Conservation (phyloP, 2,329 filamentous ascomycete genomes). For the Penicillium oxalicum region DNA sequence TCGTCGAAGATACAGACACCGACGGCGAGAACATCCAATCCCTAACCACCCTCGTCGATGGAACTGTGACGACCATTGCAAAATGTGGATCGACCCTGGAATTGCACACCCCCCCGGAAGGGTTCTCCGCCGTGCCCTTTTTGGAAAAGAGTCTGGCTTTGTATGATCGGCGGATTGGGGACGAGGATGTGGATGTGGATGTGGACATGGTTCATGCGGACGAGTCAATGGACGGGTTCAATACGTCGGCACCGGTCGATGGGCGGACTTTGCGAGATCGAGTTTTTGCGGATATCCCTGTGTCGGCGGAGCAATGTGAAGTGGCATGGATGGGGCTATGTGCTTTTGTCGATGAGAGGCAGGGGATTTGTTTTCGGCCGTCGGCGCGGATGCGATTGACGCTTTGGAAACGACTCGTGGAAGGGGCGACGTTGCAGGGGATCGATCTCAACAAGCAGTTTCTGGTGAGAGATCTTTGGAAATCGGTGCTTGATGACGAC, state of each 20-base stretch:
- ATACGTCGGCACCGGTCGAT: constrained; percentile 24
- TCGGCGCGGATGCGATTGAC: constrained; percentile 43
- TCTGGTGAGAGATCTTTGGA: constrained; percentile 38
- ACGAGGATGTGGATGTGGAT: constrained; percentile 17
- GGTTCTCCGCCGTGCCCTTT: constrained; percentile 27
- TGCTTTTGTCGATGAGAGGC: constrained; percentile 45
- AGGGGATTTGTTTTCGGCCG: constrained; percentile 39
- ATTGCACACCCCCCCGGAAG: constrained; percentile 32
- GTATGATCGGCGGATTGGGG: constrained; percentile 23
- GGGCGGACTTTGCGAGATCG: constrained; percentile 29
- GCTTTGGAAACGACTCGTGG: constrained; percentile 44
- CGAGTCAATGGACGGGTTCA: constrained; percentile 15
- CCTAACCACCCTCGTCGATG: constrained; percentile 20
- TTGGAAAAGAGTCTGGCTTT: constrained; percentile 26
- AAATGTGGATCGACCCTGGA: constrained; percentile 44
- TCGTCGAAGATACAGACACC: constrained; percentile 19
- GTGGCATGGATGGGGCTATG: constrained; percentile 46
- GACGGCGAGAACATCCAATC: constrained; percentile 9
- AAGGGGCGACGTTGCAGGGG: constrained; percentile 35
- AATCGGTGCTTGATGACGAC: constrained; percentile 32
- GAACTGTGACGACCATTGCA: constrained; percentile 37
- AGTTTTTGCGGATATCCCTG: constrained; percentile 47
- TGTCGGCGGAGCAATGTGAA: constrained; percentile 49
- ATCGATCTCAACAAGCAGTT: constrained; percentile 40
- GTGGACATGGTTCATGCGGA: constrained; percentile 8